phyloP scores from a whole-genome alignment of 768 basidiomycete species.

The Lentinula boryana region DNA sequence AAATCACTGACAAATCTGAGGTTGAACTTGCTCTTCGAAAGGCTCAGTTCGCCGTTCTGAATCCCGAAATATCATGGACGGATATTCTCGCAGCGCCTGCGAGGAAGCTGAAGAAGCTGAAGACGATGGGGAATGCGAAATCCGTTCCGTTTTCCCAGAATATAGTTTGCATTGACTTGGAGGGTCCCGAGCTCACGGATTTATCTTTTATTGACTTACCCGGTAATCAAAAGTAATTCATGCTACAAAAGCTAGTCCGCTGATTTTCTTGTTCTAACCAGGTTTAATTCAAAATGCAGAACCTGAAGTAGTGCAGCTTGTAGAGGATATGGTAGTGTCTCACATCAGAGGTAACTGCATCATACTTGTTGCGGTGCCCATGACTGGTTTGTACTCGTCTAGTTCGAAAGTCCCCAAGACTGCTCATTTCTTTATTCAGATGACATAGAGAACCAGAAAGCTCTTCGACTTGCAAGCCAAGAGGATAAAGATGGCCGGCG shows the following conservation, averaged over 20 bases:
- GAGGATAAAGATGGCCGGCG: constrained; percentile 40
- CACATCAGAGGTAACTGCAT: constrained; percentile 46
- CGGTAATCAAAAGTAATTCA: constrained; percentile 15
- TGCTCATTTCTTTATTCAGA: constrained; percentile 23
- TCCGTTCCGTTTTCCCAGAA: constrained; percentile 30
- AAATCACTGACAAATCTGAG: constrained; percentile 26
- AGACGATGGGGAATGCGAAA: not conserved
- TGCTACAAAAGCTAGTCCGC: not conserved
- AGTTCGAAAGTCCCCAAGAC: not conserved
- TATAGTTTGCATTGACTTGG: constrained; percentile 33
- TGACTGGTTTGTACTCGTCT: constrained; percentile 35
- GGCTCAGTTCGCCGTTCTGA: constrained; percentile 40
- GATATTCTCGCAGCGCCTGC: constrained; percentile 3
- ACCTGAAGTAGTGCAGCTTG: constrained; percentile 33
- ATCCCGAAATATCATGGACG: constrained; percentile 21
- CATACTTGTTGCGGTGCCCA: constrained; percentile 48
- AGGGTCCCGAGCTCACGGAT: constrained; percentile 30
- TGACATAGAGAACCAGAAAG: constrained; percentile 56
- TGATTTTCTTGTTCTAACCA: constrained; percentile 9
- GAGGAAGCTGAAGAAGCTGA: not conserved
- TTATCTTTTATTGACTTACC: constrained; percentile 35
- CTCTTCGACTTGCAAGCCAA: constrained; percentile 38
- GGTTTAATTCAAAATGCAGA: constrained; percentile 48
- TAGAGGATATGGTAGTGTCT: constrained; percentile 42
- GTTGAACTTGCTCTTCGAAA: constrained; percentile 40